phyloP scores from a whole-genome alignment of 176 grass and related monocot genomes.

The Oryza australiensis region DNA sequence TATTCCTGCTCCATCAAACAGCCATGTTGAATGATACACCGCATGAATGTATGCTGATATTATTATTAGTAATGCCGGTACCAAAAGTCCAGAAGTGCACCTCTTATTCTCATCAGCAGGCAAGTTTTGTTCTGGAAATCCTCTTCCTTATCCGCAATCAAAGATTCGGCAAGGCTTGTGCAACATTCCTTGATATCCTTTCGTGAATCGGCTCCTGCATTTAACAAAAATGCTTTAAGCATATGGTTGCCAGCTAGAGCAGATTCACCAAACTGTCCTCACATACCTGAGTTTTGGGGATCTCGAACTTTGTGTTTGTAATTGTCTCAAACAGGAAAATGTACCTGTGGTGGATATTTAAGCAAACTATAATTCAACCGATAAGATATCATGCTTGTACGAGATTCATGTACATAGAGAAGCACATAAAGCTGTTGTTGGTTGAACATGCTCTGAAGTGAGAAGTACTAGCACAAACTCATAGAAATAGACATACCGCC shows the following conservation, averaged over 20 bases:
- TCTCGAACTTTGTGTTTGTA: conserved; percentile 68
- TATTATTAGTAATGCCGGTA: neutral
- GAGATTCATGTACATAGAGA: neutral
- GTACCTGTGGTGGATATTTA: conserved; percentile 52
- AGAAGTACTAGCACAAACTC: no score
- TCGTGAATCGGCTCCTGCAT: conserved; percentile 74
- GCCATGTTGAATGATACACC: neutral
- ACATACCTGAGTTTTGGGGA: conserved; percentile 65
- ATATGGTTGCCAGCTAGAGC: conserved; percentile 3
- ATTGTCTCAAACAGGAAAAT: conserved; percentile 96
- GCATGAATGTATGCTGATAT: conserved; percentile 12
- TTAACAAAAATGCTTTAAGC: conserved; percentile 31
- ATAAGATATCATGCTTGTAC: neutral
- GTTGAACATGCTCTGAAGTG: neutral
- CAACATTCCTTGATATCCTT: conserved; percentile 86
- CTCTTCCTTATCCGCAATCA: conserved; percentile 28
- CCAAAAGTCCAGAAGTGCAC: conserved; percentile 4
- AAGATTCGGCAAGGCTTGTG: conserved; percentile 45
- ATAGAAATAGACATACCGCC: conserved; percentile 71
- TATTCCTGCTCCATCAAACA: neutral
- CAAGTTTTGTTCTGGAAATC: neutral
- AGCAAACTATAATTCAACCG: conserved; percentile 2
- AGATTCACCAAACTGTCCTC: conserved; percentile 7
- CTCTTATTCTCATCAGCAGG: conserved; percentile 28
- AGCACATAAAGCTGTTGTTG: neutral